Percentiles rank a stretch among this genome's conserved stretches.
Conservation (phyloP, 2,329 filamentous ascomycete species). For the Verticillium longisporum region DNA sequence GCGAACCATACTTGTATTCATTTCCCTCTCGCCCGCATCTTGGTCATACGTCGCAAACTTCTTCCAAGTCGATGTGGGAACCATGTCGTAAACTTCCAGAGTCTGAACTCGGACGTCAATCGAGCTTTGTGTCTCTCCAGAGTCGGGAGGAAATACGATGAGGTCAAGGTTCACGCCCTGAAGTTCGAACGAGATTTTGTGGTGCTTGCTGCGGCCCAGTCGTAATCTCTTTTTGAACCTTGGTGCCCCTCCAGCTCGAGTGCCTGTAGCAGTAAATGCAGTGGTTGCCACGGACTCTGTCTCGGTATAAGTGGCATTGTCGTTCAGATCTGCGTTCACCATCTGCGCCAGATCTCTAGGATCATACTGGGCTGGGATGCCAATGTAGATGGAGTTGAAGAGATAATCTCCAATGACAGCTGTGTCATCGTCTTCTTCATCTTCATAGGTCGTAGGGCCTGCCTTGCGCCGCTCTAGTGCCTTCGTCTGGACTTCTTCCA, state of each 20-base stretch:
- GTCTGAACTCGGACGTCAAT: slow-evolving; percentile 77
- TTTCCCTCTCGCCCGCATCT: slow-evolving; percentile 79
- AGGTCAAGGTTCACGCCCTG: slow-evolving; percentile 78
- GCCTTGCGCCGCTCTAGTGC: slow-evolving; percentile 67
- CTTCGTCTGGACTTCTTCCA: slow-evolving; percentile 78
- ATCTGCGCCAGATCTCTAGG: slow-evolving; percentile 72
- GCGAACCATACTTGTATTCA: slow-evolving; percentile 83
- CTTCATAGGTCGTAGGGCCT: slow-evolving; percentile 47
- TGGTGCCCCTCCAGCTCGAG: slow-evolving; percentile 35
- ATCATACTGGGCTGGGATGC: slow-evolving; percentile 79
- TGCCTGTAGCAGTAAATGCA: slow-evolving; percentile 54
- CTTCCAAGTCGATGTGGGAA: slow-evolving; percentile 94
- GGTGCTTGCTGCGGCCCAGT: slow-evolving; percentile 76
- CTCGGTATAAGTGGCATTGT: slow-evolving; percentile 80
- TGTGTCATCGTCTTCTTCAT: slow-evolving; percentile 72
- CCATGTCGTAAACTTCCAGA: slow-evolving; percentile 87
- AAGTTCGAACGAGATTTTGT: slow-evolving; percentile 94
- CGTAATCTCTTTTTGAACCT: slow-evolving; percentile 52
- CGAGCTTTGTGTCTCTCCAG: slow-evolving; percentile 79
- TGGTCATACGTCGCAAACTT: slow-evolving; percentile 95
- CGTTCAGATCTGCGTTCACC: slow-evolving; percentile 85
- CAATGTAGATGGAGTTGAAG: slow-evolving; percentile 98
- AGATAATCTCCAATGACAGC: slow-evolving; percentile 89
- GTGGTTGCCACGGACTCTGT: slow-evolving; percentile 84
- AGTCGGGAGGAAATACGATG: slow-evolving; percentile 67